Base-by-base conservation (phyloP, 768 basidiomycete genomes). In the Rhizopogon rudus region DNA sequence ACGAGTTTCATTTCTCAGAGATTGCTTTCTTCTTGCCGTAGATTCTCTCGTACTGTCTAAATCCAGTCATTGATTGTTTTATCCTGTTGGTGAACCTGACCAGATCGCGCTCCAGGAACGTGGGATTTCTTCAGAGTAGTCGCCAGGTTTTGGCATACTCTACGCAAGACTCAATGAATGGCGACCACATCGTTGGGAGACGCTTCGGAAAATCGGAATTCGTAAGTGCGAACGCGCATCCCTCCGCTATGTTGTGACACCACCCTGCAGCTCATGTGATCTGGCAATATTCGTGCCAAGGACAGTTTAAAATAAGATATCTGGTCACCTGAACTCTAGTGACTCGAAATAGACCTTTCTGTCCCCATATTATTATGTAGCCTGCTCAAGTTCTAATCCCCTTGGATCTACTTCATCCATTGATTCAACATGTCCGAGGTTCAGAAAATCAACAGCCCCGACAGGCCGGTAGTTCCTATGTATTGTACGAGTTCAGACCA, bases 371-470 rank as follows among this genome's bases (percentile, higher is more conserved):
- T 49, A 49, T 48, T n/a, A 49, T 49, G 35, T 49, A 49, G 48
- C 48, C 39, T 22, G 35, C 22, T 25, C 22, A 37, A 14, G 9
- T 37, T 49, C 7, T 16, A 25, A 37, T 22, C 14, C 7, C 35
- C 20, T 49, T 49, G 14, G 2, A 49, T 49, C 20, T 16, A 8
- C 16, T 37, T 49, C 35, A 3, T 40, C 40, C 40, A 40, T 40
- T n/a, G 40, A 17, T 40, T 40, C 66, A 43, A 65, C 65, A 75
- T 71, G 69, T 76, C 79, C 69, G 74, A 74, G 35, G 66, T 83
- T 54, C 77, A 83, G 68, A 80, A 78, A 63, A 76, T 85, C 60
- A 81, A 84, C 68, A 73, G 76, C 3, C 52, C 66, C 25, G 75
- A 82, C 55, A 77, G 79, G 61, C 67, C 75, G 59, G 51, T 44